A percentile compares a stretch with the other conserved stretches of the same genome.
These are phyloP conservation scores for Chaetomium tenue DNA, from an alignment of 495 filamentous ascomycete genomes.

Conservation along the genomic window DNA sequence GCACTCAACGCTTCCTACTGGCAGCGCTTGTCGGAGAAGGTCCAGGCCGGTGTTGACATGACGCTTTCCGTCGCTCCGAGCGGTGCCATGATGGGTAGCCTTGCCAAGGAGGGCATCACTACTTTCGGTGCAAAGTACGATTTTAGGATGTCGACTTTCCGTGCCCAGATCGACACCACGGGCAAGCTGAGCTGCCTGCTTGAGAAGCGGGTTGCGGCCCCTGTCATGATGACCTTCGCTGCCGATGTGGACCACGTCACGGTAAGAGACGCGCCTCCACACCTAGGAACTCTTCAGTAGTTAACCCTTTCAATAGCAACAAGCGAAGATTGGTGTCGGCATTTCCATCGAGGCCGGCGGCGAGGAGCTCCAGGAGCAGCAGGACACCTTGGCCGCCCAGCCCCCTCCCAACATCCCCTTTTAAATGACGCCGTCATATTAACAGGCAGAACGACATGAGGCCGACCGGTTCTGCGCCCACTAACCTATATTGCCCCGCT, in stretches of 20 bases:
- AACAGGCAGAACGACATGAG: constrained; percentile 15
- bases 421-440: constrained; percentile 36
- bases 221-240: constrained; percentile 87
- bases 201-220: constrained; percentile 91
- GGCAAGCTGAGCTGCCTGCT: constrained; percentile 89
- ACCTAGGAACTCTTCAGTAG: neutral
- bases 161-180: constrained; percentile 90
- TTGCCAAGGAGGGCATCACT: constrained; percentile 78
- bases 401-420: constrained; percentile 56
- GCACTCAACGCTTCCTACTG: constrained; percentile 91
- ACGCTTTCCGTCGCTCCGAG: constrained; percentile 79
- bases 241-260: constrained; percentile 96
- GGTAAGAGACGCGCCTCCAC: constrained; percentile 54
- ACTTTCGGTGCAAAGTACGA: constrained; percentile 97
- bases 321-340: constrained; percentile 89
- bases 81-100: constrained; percentile 66
- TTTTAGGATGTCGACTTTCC: constrained; percentile 90
- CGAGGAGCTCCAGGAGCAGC: constrained; percentile 89
- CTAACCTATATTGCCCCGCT: neutral
- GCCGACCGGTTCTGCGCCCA: neutral
- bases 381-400: constrained; percentile 58
- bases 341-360: constrained; percentile 88
- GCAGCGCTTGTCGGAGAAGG: constrained; percentile 87
- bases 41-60: constrained; percentile 93
- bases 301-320: constrained; percentile 62